Evolutionary conservation across 2,329 filamentous ascomycete species (phyloP), one percentile per base, ranked within the genome.

Genomic region (Penicillium sp.): DNA sequence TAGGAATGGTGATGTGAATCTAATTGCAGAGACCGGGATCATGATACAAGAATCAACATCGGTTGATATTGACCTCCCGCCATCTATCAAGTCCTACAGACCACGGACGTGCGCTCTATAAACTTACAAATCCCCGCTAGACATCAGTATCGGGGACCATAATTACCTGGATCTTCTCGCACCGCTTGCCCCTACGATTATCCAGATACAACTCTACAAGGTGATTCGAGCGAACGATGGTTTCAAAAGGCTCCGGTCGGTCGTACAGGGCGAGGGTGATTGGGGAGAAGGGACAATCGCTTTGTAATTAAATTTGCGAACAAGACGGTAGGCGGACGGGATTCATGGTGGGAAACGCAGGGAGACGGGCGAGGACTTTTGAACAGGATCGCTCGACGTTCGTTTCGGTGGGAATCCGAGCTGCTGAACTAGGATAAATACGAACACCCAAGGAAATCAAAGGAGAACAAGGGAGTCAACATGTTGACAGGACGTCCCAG

Each of bases 361-460:
- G 45, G 47, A 41, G 34, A 45, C 31, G 44, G 46, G 42, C 41
- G 50, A 44, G 39, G 47, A 46, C 30, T 48, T 39, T 22, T 34
- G 29, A 40, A 49, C 34, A 39, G 30, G 47, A 47, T 51, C 45
- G 51, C 44, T 54, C 50, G 50, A 50, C 45, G 51, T 49, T 51
- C 47, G 50, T 42, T 54, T 54, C 48, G 51, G 37, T 44, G 37
- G 48, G 37, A 43, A 37, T 51, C 48, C 50, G 50, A 52, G 51
- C 51, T 54, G 51, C 50, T 50, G 49, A 50, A 22, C 50, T 48
- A 54, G 44, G 45, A 54, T 51, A 50, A 52, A 52, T 51, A 49
- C 48, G 41, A 37, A 47, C 29, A 43, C 41, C 44, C 31, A 34
- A 30, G 41, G 23, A 35, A 27, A 33, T 31, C 12, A 18, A 42